Conservation (phyloP, 352 stramenopile species). For the Blastocystis sp. region DNA sequence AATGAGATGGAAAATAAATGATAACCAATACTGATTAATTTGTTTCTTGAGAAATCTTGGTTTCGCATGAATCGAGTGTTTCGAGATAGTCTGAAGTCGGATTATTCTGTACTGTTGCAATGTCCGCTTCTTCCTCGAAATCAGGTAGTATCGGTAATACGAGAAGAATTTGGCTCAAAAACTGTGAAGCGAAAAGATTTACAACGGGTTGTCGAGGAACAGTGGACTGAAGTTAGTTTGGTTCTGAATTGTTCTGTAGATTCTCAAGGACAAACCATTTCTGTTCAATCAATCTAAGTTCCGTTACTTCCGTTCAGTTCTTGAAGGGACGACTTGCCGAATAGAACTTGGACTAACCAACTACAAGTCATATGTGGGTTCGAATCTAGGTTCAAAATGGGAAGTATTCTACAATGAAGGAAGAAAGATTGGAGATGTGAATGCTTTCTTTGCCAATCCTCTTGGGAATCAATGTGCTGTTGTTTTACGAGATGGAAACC, state of each 20-base stretch:
- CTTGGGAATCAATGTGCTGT: constrained; percentile 12
- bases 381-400: constrained; percentile 32
- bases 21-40: not conserved
- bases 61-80: not conserved
- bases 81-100: not conserved
- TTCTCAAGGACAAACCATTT: constrained; percentile 21
- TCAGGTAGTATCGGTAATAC: not conserved
- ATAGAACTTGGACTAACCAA: constrained; percentile 5
- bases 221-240: not conserved
- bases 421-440: not conserved
- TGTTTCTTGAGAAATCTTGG: no score
- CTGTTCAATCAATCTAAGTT: constrained; percentile 61
- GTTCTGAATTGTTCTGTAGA: not conserved
- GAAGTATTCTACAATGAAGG: constrained; percentile 17
- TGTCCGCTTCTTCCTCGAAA: constrained; percentile 2
- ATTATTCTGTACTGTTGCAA: constrained; percentile 14
- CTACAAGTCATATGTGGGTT: constrained; percentile 58
- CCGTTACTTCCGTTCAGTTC: not conserved
- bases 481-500: constrained; percentile 9
- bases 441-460: constrained; percentile 37
- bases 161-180: constrained; percentile 15
- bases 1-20: not conserved
- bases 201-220: not conserved
- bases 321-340: not conserved
- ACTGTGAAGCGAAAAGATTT: not conserved